Conservation (phyloP, 495 filamentous ascomycete genomes). For the Penicillium pulvis region DNA sequence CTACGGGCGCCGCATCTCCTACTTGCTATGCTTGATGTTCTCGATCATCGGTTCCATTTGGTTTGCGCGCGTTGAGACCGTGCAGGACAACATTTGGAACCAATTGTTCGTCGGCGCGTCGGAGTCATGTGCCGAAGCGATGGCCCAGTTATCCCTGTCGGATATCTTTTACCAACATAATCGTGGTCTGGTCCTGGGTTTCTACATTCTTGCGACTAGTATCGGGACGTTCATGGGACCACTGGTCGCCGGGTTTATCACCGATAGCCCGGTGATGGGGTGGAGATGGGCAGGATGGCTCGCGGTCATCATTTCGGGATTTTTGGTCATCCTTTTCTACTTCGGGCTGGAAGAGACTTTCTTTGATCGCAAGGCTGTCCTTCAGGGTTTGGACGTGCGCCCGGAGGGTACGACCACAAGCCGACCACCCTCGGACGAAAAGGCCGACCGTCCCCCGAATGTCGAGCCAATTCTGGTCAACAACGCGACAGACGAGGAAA, state of each 20-base stretch:
- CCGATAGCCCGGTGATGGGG: slow-evolving; percentile 18
- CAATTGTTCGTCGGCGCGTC: slow-evolving; percentile 33
- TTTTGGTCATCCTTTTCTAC: slow-evolving; percentile 23
- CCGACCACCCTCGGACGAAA: slow-evolving; percentile 4
- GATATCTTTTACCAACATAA: slow-evolving; percentile 33
- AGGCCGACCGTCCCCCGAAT: slow-evolving; percentile 2
- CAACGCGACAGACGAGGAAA: slow-evolving; percentile 13
- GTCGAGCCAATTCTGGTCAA: slow-evolving; percentile 3
- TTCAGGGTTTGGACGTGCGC: slow-evolving; percentile 9
- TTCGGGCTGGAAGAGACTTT: slow-evolving; percentile 31
- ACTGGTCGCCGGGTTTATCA: slow-evolving; percentile 31
- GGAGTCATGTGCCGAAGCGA: slow-evolving; percentile 31
- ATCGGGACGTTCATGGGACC: slow-evolving; percentile 37
- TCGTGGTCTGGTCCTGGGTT: slow-evolving; percentile 26
- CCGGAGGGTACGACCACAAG: background rate
- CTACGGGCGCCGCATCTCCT: slow-evolving; percentile 28
- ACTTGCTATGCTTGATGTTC: slow-evolving; percentile 27
- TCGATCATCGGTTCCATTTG: slow-evolving; percentile 29
- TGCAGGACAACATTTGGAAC: slow-evolving; percentile 29
- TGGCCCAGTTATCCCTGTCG: slow-evolving; percentile 30
- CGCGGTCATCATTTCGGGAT: slow-evolving; percentile 31
- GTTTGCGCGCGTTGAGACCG: slow-evolving; percentile 19
- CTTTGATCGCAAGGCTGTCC: slow-evolving; percentile 27
- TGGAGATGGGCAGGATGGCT: slow-evolving; percentile 40
- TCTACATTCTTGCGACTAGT: slow-evolving; percentile 33